Percentiles rank a stretch among this genome's conserved stretches.
These are phyloP conservation scores for Lactarius sp. DNA, from an alignment of 768 basidiomycete species.

Conservation along the genomic window DNA sequence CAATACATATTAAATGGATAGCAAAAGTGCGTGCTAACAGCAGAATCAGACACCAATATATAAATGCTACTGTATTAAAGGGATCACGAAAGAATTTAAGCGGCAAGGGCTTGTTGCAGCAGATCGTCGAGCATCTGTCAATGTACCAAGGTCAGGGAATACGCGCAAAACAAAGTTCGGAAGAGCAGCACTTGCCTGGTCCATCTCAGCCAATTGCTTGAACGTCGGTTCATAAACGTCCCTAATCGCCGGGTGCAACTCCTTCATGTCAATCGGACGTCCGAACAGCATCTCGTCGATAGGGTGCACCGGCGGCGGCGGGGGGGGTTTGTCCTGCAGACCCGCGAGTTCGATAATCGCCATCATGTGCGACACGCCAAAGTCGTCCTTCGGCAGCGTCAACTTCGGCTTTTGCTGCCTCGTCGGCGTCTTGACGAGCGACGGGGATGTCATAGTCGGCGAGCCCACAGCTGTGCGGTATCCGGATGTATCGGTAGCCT, in stretches of 20 bases:
- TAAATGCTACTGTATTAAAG: conserved; percentile 2
- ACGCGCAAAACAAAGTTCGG: background rate
- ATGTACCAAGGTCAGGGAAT: background rate
- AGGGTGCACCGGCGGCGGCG: conserved; percentile 46
- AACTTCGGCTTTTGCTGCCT: conserved; percentile 40
- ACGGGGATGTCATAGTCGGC: conserved; percentile 14
- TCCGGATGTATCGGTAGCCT: conserved; percentile 25
- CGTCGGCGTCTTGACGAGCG: conserved; percentile 31
- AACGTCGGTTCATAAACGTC: conserved; percentile 69
- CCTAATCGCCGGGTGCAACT: conserved; percentile 64
- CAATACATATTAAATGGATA: conserved; percentile 16
- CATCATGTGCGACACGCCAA: conserved; percentile 83
- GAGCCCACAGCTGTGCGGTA: conserved; percentile 25
- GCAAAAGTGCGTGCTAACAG: conserved; percentile 8
- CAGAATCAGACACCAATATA: conserved; percentile 7
- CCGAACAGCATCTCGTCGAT: conserved; percentile 76
- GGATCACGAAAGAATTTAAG: conserved; percentile 1
- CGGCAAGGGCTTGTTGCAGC: conserved; percentile 15
- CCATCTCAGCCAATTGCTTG: conserved; percentile 73
- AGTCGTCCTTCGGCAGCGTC: conserved; percentile 70
- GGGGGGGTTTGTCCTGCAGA: conserved; percentile 34
- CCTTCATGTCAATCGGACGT: conserved; percentile 49
- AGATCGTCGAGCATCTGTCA: conserved; percentile 31
- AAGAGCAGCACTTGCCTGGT: conserved; percentile 49
- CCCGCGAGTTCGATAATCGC: conserved; percentile 72